A percentile compares a stretch with the other conserved stretches of the same genome.
Evolutionary conservation across 2,329 filamentous ascomycete species (phyloP).

Genomic region (Emergomyces pasteurianus): DNA sequence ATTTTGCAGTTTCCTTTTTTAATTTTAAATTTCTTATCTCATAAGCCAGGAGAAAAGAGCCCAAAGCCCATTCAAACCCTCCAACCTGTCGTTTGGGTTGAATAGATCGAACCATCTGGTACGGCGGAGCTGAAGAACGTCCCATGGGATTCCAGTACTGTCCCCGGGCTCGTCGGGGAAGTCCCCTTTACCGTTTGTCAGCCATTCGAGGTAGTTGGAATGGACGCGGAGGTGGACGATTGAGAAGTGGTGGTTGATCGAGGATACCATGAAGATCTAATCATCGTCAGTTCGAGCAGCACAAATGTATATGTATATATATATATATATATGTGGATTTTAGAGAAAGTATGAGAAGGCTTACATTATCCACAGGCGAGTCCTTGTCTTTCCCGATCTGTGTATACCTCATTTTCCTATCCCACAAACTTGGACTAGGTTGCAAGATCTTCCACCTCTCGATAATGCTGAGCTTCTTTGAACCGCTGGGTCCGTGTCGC

Average conservation of each 20-base stretch:
- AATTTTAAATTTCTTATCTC: conserved; percentile 11
- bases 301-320: not conserved
- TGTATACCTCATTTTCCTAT: conserved; percentile 43
- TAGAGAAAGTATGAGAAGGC: conserved; percentile 12
- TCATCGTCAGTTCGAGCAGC: not conserved
- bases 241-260: conserved; percentile 50
- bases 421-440: conserved; percentile 42
- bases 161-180: conserved; percentile 12
- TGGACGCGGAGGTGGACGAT: conserved; percentile 49
- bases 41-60: conserved; percentile 44
- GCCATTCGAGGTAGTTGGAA: conserved; percentile 42
- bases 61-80: conserved; percentile 48
- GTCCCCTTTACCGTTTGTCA: conserved; percentile 34
- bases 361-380: conserved; percentile 43
- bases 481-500: conserved; percentile 20
- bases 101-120: conserved; percentile 51
- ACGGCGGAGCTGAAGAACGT: conserved; percentile 41
- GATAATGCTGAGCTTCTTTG: conserved; percentile 33
- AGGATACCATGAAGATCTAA: conserved; percentile 50
- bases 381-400: conserved; percentile 42
- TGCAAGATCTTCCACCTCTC: conserved; percentile 44
- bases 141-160: conserved; percentile 33
- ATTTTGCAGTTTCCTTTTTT: not conserved
- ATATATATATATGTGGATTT: not conserved
- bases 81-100: conserved; percentile 40